phyloP scores from a whole-genome alignment of 2,329 filamentous ascomycete species.

The Diplodia mutila region DNA sequence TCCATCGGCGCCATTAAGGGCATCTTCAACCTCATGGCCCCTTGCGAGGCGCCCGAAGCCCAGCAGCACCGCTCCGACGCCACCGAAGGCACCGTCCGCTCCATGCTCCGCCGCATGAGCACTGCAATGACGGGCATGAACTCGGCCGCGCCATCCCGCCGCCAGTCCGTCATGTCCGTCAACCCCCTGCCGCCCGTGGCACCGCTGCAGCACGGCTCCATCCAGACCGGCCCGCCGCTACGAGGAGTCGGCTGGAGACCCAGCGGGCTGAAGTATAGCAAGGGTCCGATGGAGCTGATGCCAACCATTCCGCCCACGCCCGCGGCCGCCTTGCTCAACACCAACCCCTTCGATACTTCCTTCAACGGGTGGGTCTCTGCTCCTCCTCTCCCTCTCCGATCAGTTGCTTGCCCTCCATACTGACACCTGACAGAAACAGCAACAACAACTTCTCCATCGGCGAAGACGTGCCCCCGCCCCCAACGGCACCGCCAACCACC shows the following conservation, averaged over 20 bases:
- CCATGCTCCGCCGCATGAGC: conserved; percentile 26
- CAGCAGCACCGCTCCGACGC: conserved; percentile 23
- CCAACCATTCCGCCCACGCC: conserved; percentile 24
- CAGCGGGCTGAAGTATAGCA: conserved; percentile 21
- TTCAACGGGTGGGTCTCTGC: conserved; percentile 11
- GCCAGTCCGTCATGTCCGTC: conserved; percentile 21
- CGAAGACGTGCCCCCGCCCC: conserved; percentile 23
- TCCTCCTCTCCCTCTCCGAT: not conserved
- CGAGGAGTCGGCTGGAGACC: conserved; percentile 4
- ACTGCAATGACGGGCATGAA: conserved; percentile 25
- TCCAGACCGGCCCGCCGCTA: not conserved
- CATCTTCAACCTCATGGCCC: conserved; percentile 50
- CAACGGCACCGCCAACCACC: not conserved
- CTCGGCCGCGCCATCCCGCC: conserved; percentile 6
- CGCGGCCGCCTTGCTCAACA: conserved; percentile 19
- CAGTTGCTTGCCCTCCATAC: not conserved
- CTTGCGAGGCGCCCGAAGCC: conserved; percentile 32
- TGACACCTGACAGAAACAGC: not conserved
- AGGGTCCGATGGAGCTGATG: conserved; percentile 22
- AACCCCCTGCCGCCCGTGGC: not conserved
- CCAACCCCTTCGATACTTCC: conserved; percentile 23
- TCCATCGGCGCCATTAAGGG: conserved; percentile 49
- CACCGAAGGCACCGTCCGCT: conserved; percentile 23
- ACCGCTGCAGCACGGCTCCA: conserved; percentile 5
- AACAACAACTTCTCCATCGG: conserved; percentile 21